Base-by-base conservation (phyloP, 306 rosid species). In the Potentilla sterilis region DNA sequence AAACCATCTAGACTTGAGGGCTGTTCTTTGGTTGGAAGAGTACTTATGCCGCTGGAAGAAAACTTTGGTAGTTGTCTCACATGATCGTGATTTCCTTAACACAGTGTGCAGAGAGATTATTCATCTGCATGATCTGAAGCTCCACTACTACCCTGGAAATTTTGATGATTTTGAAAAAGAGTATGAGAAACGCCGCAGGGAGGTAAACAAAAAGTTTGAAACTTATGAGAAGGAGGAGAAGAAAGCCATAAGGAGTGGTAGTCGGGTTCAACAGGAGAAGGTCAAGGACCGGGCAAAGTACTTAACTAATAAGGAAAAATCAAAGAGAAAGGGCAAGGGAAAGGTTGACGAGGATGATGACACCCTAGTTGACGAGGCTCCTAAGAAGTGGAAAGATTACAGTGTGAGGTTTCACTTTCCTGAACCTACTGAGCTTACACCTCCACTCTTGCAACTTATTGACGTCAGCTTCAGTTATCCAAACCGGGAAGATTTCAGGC, bases 121-220 rank as follows among this genome's bases (percentile, higher is more conserved):
- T 9, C 64, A 58, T 22, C 64, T 58, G 16, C 64, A 58, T 58
- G 64, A 58, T 22, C 64, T 58, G 37, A 58, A 58, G 37, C 64
- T 58, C 64, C 64, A 58, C 15, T 24, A 11, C 59, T 89, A 91
- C 73, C 90, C 90, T 51, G 97, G 97, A 52, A 89, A 91, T 75
- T 91, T 89, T 81, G 64, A 58, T 58, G 64, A 22, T 58, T 58
- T 58, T 58, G 37, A 58, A 58, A 58, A 16, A 21, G 63, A 89
- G 80, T 91, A 89, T 58, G 97, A 91, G 69, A 90, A 91, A 79
- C 93, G 90, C 47, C 87, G 90, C 49, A 89, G 88, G 77, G 93
- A 91, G 85, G 79, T 84, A 85, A 91, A 87, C 77, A 91, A 91
- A 82, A 83, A 86, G 82, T 89, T 55, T 78, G 94, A 89, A 61